Percentiles rank a stretch among this genome's conserved stretches.
phyloP scores from a whole-genome alignment of 1,284 basidiomycete genomes.

The Cryptococcus maquisensis region DNA sequence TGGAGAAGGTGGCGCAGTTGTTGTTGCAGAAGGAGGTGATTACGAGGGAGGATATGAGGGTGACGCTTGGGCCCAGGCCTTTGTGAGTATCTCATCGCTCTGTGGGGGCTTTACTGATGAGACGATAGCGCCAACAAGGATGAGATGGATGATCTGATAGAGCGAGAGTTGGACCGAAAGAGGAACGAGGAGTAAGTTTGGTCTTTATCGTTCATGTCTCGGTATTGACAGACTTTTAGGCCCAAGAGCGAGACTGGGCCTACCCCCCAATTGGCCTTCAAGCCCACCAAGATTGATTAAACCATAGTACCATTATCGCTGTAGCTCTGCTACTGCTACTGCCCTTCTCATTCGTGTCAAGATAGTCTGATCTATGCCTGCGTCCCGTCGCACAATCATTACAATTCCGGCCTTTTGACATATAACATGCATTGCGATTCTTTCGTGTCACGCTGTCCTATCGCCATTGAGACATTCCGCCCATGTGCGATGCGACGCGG shows the following conservation, averaged over 20 bases:
- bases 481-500: too few relatives aligned
- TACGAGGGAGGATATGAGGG: constrained; percentile 58
- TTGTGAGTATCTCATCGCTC: constrained; percentile 25
- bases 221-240: background rate
- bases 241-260: constrained; percentile 1
- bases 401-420: too few relatives aligned
- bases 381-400: too few relatives aligned
- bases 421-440: too few relatives aligned
- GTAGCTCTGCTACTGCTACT: background rate
- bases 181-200: constrained; percentile 15
- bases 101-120: constrained; percentile 1
- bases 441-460: too few relatives aligned
- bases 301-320: background rate
- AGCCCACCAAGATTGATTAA: constrained; percentile 1
- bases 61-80: constrained; percentile 36
- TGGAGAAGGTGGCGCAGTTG: constrained; percentile 89
- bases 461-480: too few relatives aligned
- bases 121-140: constrained; percentile 70
- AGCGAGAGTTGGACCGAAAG: constrained; percentile 50
- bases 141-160: constrained; percentile 92
- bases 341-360: too few relatives aligned
- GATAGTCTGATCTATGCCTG: too few relatives aligned
- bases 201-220: background rate
- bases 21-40: constrained; percentile 93
- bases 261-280: constrained; percentile 11